Evolutionary conservation across 768 basidiomycete genomes (phyloP).

Genomic region (Trichaptum fuscoviolaceum): DNA sequence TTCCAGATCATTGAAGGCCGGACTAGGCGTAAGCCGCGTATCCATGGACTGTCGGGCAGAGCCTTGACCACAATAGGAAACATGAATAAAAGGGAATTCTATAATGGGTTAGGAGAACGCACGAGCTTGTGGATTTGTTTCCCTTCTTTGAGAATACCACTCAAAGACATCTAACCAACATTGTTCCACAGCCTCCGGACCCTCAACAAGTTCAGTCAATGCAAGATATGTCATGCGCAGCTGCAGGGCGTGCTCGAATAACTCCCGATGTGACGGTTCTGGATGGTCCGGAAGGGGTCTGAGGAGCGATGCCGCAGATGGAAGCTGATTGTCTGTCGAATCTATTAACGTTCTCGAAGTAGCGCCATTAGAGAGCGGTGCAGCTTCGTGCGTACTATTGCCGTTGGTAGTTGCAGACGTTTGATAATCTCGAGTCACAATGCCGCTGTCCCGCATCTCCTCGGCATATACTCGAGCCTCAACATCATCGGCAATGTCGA

Average conservation of each 20-base stretch:
- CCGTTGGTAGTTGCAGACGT: not conserved
- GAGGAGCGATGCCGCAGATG: constrained; percentile 39
- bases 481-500: constrained; percentile 48
- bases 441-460: constrained; percentile 20
- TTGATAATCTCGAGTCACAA: constrained; percentile 7
- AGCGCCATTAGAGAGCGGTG: not conserved
- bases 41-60: constrained; percentile 23
- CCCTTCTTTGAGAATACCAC: constrained; percentile 71
- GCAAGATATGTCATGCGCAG: constrained; percentile 82
- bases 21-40: constrained; percentile 13
- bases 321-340: constrained; percentile 26
- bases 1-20: constrained; percentile 22
- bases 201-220: constrained; percentile 77
- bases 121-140: constrained; percentile 29
- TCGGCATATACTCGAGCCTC: constrained; percentile 30
- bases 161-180: constrained; percentile 82
- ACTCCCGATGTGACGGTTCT: constrained; percentile 44
- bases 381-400: constrained; percentile 1
- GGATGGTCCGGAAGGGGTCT: constrained; percentile 43
- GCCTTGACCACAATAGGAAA: not conserved
- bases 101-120: not conserved
- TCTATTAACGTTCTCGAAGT: constrained; percentile 23
- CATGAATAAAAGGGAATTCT: constrained; percentile 2
- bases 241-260: constrained; percentile 77
- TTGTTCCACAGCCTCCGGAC: constrained; percentile 74